Base-by-base conservation (phyloP, 441 rosid species). In the Croton laevigatus region DNA sequence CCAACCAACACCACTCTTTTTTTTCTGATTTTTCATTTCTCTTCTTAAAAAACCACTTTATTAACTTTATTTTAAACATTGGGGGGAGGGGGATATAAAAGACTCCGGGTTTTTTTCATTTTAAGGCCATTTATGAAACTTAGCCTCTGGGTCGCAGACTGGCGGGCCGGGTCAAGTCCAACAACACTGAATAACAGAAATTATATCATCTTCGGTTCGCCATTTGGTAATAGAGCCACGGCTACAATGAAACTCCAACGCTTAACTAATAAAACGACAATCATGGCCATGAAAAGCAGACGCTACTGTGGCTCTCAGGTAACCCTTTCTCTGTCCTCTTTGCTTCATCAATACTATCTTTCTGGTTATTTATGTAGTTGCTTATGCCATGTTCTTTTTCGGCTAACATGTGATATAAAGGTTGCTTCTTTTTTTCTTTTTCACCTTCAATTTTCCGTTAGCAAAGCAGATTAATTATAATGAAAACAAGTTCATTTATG, bases 241-340 rank as follows among this genome's bases (percentile, higher is more conserved):
- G 77, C 71, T 48, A 75, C 62, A 36, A 86, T 84, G 86, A 81
- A 81, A 53, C 74, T 76, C 68, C 85, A 79, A 55, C 76, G 66
- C 42, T 48, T 69, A 16, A 74, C 62, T 53, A 6, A n/a, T 57
- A 73, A 38, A 79, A 61, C 76, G 27, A 68, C 78, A 45, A 68
- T 65, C 23, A 59, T 70, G 10, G 55, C 73, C 73, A 66, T 53
- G 75, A 75, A 70, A 59, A 77, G 52, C 6, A 9, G 60, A 13
- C 42, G 16, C 48, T 14, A 8, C 17, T 32, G 20, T 13, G 9
- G 13, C 59, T 68, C 64, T 53, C 69, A 68, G 72, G 77, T 73
- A 42, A 53, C 34, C 34, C 22, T 54, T 44, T 62, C 2, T 37
- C 37, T 62, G 6, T 12, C 62, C 9, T 14, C 57, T 48, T 48